Evolutionary conservation across 116 monocot genomes (phyloP).

Genomic region (Papilionanthe hybrid): DNA sequence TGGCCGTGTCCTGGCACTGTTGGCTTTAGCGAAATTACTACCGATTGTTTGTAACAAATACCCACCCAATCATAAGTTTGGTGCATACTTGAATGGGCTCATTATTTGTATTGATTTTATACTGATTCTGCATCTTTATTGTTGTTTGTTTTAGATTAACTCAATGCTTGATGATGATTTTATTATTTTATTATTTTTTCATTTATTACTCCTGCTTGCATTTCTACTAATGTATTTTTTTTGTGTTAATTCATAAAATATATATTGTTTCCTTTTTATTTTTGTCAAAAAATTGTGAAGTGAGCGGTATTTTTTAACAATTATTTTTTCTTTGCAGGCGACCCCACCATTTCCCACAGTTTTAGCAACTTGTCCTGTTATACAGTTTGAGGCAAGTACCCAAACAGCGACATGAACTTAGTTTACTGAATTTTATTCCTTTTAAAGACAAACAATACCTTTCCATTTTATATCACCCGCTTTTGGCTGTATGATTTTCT

Average conservation of each 20-base stretch:
- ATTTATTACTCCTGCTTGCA: too few relatives aligned
- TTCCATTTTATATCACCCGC: not conserved
- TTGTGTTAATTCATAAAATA: not conserved
- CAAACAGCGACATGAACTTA: not conserved
- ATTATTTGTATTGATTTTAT: not conserved
- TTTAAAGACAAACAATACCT: not conserved
- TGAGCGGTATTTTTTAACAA: not conserved
- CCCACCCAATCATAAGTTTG: not conserved
- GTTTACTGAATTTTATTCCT: not conserved
- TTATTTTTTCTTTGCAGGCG: slow-evolving; percentile 52
- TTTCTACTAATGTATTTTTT: too few relatives aligned
- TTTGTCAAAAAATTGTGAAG: not conserved
- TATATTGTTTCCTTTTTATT: not conserved
- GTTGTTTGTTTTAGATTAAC: not conserved
- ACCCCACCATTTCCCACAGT: slow-evolving; percentile 88
- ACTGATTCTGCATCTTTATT: not conserved
- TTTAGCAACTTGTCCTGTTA: slow-evolving; percentile 70
- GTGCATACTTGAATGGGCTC: not conserved
- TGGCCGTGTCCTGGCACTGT: too few relatives aligned
- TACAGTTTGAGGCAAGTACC: slow-evolving; percentile 82
- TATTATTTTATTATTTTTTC: not conserved
- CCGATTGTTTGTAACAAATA: too few relatives aligned
- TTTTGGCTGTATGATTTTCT: not conserved
- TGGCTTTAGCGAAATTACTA: too few relatives aligned
- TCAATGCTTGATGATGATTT: not conserved